phyloP scores from a whole-genome alignment of 129 eudicot species.

The Artemisia annua region DNA sequence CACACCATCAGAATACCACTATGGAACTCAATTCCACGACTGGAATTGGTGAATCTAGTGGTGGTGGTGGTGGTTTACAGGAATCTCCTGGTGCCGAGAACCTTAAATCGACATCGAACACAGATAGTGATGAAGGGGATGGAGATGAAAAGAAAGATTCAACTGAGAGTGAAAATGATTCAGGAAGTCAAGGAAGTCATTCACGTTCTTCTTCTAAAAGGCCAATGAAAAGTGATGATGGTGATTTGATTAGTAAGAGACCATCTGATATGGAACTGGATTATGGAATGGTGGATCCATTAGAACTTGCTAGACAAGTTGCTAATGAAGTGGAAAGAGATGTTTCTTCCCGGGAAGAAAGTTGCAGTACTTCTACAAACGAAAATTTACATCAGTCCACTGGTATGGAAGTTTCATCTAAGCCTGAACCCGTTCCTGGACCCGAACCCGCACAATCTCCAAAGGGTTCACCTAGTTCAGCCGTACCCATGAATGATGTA shows the following conservation, averaged over 20 bases:
- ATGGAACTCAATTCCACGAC: conserved; percentile 8
- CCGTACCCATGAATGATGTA: conserved; percentile 33
- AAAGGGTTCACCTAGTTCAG: conserved; percentile 34
- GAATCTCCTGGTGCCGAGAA: conserved; percentile 31
- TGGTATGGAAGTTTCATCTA: conserved; percentile 36
- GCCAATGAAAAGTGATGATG: conserved; percentile 18
- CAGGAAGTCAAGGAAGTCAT: conserved; percentile 33
- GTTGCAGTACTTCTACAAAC: conserved; percentile 58
- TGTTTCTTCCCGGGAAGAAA: conserved; percentile 58
- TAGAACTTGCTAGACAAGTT: conserved; percentile 79
- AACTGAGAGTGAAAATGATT: conserved; percentile 35
- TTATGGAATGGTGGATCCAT: conserved; percentile 71
- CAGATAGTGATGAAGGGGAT: conserved; percentile 30
- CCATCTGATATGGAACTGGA: conserved; percentile 59
- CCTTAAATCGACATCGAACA: conserved; percentile 31
- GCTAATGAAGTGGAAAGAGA: conserved; percentile 85
- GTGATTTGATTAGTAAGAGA: conserved; percentile 40
- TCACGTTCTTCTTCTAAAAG: conserved; percentile 32
- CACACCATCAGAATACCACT: conserved; percentile 24
- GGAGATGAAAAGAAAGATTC: conserved; percentile 32
- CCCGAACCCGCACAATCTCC: conserved; percentile 19
- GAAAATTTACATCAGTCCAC: conserved; percentile 28
- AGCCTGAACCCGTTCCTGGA: conserved; percentile 15
- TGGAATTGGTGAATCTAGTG: conserved; percentile 11
- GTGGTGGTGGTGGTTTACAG: conserved; percentile 21